Percentiles rank a stretch among this genome's conserved stretches.
phyloP scores from a whole-genome alignment of 2,329 filamentous ascomycete species.

The Ceratocystis diversiconidia region DNA sequence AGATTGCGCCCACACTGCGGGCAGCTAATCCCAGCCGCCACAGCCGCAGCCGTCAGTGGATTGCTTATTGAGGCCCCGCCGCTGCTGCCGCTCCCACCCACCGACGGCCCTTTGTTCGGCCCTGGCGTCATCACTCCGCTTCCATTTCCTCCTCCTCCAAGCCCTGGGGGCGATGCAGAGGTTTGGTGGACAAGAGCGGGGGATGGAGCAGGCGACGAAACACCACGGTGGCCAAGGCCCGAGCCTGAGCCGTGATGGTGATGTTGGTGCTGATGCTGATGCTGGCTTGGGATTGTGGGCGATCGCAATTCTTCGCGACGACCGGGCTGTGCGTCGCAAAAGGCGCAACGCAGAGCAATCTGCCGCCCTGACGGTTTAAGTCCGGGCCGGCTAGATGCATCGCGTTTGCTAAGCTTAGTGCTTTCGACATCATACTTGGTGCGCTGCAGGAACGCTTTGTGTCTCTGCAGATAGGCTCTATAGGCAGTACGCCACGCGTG shows the following conservation, averaged over 20 bases:
- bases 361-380: constrained; percentile 53
- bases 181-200: not conserved
- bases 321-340: constrained; percentile 51
- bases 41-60: constrained; percentile 42
- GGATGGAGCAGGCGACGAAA: not conserved
- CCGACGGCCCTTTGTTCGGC: not conserved
- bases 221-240: not conserved
- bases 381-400: constrained; percentile 39
- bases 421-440: constrained; percentile 68
- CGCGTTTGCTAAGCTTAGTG: constrained; percentile 51
- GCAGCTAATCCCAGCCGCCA: constrained; percentile 48
- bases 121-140: not conserved
- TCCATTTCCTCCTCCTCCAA: not conserved
- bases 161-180: constrained; percentile 5
- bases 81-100: constrained; percentile 20
- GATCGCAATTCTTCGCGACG: constrained; percentile 23
- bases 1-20: constrained; percentile 53
- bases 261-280: constrained; percentile 12
- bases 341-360: constrained; percentile 61
- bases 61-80: constrained; percentile 27
- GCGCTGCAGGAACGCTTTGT: constrained; percentile 59
- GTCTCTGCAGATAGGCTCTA: constrained; percentile 55
- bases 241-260: constrained; percentile 12
- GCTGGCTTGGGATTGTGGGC: constrained; percentile 23
- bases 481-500: constrained; percentile 60